These are phyloP conservation scores for Chloranthus sessilifolius DNA, from an alignment of 164 flowering plant species.

Conservation along the genomic window DNA sequence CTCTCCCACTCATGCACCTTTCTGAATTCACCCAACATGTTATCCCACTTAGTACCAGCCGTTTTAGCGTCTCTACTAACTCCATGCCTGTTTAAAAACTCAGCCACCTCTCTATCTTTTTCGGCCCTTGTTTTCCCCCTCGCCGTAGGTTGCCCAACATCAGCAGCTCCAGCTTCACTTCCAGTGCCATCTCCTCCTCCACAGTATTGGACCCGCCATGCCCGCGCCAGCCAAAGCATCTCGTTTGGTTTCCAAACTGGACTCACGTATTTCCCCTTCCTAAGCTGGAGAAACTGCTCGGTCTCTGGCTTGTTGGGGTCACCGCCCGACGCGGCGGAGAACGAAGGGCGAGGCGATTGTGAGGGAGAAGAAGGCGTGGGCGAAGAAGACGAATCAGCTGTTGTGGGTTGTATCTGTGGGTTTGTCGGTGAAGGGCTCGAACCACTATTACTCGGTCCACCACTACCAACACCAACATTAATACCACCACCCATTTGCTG, in stretches of 20 bases:
- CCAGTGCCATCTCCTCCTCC: slow-evolving; percentile 18
- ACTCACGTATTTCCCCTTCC: slow-evolving; percentile 74
- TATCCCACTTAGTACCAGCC: slow-evolving; percentile 83
- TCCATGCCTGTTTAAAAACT: slow-evolving; percentile 51
- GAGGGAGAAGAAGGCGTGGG: slow-evolving; percentile 49
- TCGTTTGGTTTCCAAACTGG: slow-evolving; percentile 86
- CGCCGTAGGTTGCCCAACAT: slow-evolving; percentile 7
- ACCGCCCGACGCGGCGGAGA: slow-evolving; percentile 24
- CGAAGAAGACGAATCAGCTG: slow-evolving; percentile 46
- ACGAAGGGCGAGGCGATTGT: slow-evolving; percentile 40
- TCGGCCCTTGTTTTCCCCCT: slow-evolving; percentile 66
- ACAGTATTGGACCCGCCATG: slow-evolving; percentile 60
- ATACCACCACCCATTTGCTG: too few species aligned
- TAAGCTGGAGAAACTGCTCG: slow-evolving; percentile 25
- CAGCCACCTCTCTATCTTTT: slow-evolving; percentile 69
- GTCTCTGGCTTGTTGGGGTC: slow-evolving; percentile 22
- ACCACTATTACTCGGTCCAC: slow-evolving; percentile 24
- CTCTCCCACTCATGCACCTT: slow-evolving; percentile 79
- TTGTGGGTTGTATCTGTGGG: slow-evolving; percentile 1
- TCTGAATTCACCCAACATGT: slow-evolving; percentile 78
- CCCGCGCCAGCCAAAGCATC: slow-evolving; percentile 73
- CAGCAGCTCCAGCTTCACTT: not conserved
- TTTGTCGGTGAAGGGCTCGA: slow-evolving; percentile 3
- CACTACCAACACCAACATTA: slow-evolving; percentile 6
- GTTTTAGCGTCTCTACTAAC: slow-evolving; percentile 65